Evolutionary conservation across 768 basidiomycete genomes (phyloP).

Genomic region (Rhizopogon salebrosus): DNA sequence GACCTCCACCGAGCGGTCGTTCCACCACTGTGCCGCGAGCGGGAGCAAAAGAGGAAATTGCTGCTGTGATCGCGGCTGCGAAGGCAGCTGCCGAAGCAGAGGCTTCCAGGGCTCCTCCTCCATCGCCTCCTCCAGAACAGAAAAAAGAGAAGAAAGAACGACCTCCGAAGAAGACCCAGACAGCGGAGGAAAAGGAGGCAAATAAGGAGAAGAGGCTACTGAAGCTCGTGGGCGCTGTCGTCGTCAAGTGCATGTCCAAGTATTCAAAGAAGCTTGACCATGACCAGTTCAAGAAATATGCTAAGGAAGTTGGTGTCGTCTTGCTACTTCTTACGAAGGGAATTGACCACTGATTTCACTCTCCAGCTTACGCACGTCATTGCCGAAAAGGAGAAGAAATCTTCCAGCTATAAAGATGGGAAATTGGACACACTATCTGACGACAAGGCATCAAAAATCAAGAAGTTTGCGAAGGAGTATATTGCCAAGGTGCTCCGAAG

Average conservation of each 20-base stretch:
- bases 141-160: constrained; percentile 23
- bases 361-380: constrained; percentile 78
- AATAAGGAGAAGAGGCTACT: constrained; percentile 77
- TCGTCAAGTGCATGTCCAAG: constrained; percentile 92
- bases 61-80: constrained; percentile 34
- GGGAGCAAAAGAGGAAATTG: constrained; percentile 24
- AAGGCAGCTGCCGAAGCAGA: constrained; percentile 23
- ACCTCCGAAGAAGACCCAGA: constrained; percentile 33
- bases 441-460: constrained; percentile 86
- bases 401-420: constrained; percentile 65
- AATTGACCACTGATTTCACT: constrained; percentile 2
- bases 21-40: neutral
- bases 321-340: neutral
- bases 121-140: constrained; percentile 11
- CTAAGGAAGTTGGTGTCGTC: constrained; percentile 73
- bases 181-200: constrained; percentile 56
- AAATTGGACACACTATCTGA: constrained; percentile 74
- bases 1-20: neutral
- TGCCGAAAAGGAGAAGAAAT: constrained; percentile 92
- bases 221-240: constrained; percentile 85
- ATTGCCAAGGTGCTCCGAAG: constrained; percentile 76
- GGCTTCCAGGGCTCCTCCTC: constrained; percentile 5
- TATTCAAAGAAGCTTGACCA: constrained; percentile 68
- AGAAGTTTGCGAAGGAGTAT: constrained; percentile 90
- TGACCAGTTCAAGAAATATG: constrained; percentile 91